These are phyloP conservation scores for Globisporangium yorkense DNA, from an alignment of 352 stramenopile genomes.

Conservation along the genomic window DNA sequence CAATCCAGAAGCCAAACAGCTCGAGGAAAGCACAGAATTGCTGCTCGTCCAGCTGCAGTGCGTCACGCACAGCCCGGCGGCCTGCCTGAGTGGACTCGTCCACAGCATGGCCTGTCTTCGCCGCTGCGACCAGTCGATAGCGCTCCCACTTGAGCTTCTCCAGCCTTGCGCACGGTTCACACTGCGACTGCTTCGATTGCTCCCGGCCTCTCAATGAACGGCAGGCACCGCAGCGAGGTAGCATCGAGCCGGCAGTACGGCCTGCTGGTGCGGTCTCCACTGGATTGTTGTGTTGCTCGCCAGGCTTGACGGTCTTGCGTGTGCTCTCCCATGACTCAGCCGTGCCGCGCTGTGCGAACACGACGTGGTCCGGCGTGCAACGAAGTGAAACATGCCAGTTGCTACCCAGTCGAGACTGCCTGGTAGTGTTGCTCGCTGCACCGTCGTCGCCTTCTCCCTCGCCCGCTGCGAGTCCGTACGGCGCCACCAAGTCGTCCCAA, in stretches of 20 bases:
- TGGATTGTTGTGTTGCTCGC: constrained; percentile 1
- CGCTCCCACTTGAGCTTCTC: constrained; percentile 7
- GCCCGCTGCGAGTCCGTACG: background rate
- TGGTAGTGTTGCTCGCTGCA: background rate
- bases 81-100: constrained; percentile 2
- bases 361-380: constrained; percentile 9
- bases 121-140: constrained; percentile 11
- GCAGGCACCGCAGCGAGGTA: constrained; percentile 7
- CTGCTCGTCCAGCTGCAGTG: constrained; percentile 9
- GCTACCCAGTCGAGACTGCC: background rate
- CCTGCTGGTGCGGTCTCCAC: constrained; percentile 5
- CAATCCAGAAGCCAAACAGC: constrained; percentile 8
- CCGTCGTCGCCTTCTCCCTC: background rate
- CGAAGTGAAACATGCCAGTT: constrained; percentile 5
- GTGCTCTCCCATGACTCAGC: constrained; percentile 6
- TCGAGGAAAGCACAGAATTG: constrained; percentile 9
- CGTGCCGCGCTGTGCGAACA: constrained; percentile 9
- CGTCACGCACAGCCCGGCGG: background rate
- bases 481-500: background rate
- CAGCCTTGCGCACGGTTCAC: constrained; percentile 3
- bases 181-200: constrained; percentile 2
- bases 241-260: constrained; percentile 7
- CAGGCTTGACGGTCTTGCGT: background rate
- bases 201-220: constrained; percentile 1
- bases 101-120: constrained; percentile 6